These are phyloP conservation scores for Paraphoma sp. DNA, from an alignment of 2,329 filamentous ascomycete species.

Conservation along the genomic window DNA sequence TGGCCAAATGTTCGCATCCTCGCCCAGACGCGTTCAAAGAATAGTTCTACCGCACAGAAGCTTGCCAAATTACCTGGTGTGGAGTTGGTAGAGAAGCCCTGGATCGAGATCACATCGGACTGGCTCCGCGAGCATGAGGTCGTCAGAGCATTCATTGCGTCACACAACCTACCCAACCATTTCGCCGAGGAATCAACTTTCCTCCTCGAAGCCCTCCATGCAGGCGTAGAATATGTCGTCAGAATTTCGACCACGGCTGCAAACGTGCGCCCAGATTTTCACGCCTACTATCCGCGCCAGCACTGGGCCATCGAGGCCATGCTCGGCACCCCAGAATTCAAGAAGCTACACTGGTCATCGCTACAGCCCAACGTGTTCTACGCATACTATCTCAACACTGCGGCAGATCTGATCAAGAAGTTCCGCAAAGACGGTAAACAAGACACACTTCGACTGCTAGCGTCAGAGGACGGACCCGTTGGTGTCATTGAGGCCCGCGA, in stretches of 20 bases:
- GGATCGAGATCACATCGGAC: conserved; percentile 16
- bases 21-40: conserved; percentile 18
- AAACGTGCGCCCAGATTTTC: conserved; percentile 12
- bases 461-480: conserved; percentile 1
- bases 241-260: conserved; percentile 21
- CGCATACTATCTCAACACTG: not conserved
- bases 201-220: conserved; percentile 11
- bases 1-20: conserved; percentile 14
- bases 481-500: conserved; percentile 22
- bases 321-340: conserved; percentile 13
- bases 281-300: conserved; percentile 20
- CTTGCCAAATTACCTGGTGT: conserved; percentile 18
- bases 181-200: conserved; percentile 27
- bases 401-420: conserved; percentile 12
- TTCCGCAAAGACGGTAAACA: conserved; percentile 10
- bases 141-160: conserved; percentile 18
- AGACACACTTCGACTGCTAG: conserved; percentile 5
- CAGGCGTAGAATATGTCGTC: conserved; percentile 25
- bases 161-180: conserved; percentile 24
- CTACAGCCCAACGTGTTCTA: conserved; percentile 22
- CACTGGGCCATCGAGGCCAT: conserved; percentile 26
- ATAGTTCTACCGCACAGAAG: conserved; percentile 8
- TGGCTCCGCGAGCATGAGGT: conserved; percentile 19
- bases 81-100: conserved; percentile 15
- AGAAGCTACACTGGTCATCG: conserved; percentile 15